Evolutionary conservation across 2,329 filamentous ascomycete genomes (phyloP), one percentile per base, ranked within the genome.

Genomic region (Fusarium pseudoanthophilum): DNA sequence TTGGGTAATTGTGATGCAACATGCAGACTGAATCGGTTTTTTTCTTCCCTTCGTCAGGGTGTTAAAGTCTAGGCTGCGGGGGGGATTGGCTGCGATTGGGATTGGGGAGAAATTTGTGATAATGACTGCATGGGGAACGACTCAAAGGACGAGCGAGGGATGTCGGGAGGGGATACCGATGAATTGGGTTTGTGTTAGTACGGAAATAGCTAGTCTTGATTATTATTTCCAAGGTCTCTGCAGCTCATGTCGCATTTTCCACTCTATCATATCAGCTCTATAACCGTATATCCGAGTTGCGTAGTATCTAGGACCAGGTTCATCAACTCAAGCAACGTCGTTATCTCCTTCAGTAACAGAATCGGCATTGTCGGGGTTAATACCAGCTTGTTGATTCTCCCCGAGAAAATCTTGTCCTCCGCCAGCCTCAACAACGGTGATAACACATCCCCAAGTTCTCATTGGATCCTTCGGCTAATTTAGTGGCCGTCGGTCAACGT

Each of bases 401-500:
- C 16, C 36, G 36, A 37, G 26, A 42, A 64, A 28, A 15, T 30
- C 37, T 30, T 40, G 32, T 51, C 39, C 51, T 18, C n/a, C 8
- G 20, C 24, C n/a, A 64, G n/a, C 39, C 46, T 45, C 46, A 36
- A 34, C 46, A 36, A 34, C 20, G 21, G 8, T 21, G 32, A 51
- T 37, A 45, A 46, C 57, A 53, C 14, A 5, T 42, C 15, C 20
- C 1, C n/a, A 34, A 4, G 20, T 16, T 40, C 13, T 55, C 32
- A 76, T 58, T 76, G 69, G 74, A 30, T 42, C 34, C 11, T 21
- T 77, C 74, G 74, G 74, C 72, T 69, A 69, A 40, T 20, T n/a
- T 34, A 26, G 48, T n/a, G 32, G 13, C n/a, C 24, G 15, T 64
- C 57, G 56, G 61, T 32, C 32, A 7, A 45, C 4, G 39, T 28